These are phyloP conservation scores for Cercospora zeae-maydis DNA, from an alignment of 2,329 filamentous ascomycete species.

Conservation along the genomic window DNA sequence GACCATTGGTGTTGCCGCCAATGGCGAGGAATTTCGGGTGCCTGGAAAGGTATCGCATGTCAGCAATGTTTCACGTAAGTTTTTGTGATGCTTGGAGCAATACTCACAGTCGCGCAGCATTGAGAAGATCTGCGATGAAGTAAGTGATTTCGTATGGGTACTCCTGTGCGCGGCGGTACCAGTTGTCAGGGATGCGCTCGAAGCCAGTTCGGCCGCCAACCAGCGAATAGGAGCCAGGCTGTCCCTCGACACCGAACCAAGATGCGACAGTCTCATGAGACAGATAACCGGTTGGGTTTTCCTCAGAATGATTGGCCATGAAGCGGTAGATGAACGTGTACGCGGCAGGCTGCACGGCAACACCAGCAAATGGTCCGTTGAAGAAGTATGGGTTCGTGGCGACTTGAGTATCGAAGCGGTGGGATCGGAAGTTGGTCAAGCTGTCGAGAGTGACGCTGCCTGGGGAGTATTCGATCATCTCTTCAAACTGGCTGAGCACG, in stretches of 20 bases:
- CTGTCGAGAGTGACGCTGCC: conserved; percentile 17
- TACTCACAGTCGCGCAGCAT: conserved; percentile 13
- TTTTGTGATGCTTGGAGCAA: background rate
- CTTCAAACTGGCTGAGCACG: conserved; percentile 29
- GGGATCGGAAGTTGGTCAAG: conserved; percentile 20
- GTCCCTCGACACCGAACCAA: conserved; percentile 28
- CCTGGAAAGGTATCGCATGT: conserved; percentile 3
- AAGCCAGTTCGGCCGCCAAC: conserved; percentile 19
- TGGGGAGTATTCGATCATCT: conserved; percentile 30
- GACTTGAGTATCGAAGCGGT: conserved; percentile 25
- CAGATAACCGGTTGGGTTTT: conserved; percentile 25
- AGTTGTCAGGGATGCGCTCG: conserved; percentile 31
- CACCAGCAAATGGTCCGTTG: conserved; percentile 32
- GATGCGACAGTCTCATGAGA: conserved; percentile 23
- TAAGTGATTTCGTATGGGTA: conserved; percentile 36
- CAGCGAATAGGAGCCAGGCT: conserved; percentile 21
- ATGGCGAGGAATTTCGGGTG: conserved; percentile 36
- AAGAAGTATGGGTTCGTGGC: conserved; percentile 30
- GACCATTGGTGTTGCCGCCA: conserved; percentile 33
- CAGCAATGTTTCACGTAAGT: background rate
- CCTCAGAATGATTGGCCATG: conserved; percentile 31
- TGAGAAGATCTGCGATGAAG: conserved; percentile 26
- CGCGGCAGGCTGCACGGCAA: conserved; percentile 30
- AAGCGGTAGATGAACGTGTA: conserved; percentile 36
- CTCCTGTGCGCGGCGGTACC: conserved; percentile 31